Percentiles rank a stretch among this genome's conserved stretches.
phyloP scores from a whole-genome alignment of 2,329 filamentous ascomycete genomes.

The Plenodomus lindquistii region DNA sequence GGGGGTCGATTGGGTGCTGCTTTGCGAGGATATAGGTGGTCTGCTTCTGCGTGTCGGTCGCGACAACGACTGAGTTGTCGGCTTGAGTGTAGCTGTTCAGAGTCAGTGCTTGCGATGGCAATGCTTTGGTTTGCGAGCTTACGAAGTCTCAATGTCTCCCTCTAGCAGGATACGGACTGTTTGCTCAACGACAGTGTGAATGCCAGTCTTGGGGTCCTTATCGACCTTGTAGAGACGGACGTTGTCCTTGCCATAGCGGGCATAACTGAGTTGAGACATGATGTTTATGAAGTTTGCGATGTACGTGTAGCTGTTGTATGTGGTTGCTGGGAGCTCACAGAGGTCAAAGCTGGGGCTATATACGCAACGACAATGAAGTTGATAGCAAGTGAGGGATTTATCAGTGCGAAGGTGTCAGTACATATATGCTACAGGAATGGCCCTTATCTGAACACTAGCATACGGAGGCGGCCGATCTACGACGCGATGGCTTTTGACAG shows the following conservation, averaged over 20 bases:
- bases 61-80: slow-evolving; percentile 93
- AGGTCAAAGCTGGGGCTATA: slow-evolving; percentile 2
- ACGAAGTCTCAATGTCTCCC: slow-evolving; percentile 86
- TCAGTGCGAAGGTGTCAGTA: slow-evolving; percentile 22
- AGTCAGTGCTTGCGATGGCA: slow-evolving; percentile 17
- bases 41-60: slow-evolving; percentile 98
- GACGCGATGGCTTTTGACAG: slow-evolving; percentile 28
- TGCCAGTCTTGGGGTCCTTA: slow-evolving; percentile 72
- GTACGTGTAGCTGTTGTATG: neutral
- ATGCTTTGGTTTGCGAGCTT: slow-evolving; percentile 39
- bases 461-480: slow-evolving; percentile 40
- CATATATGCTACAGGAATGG: slow-evolving; percentile 27
- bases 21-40: slow-evolving; percentile 88
- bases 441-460: slow-evolving; percentile 35
- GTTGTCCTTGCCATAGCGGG: slow-evolving; percentile 94
- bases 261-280: slow-evolving; percentile 57
- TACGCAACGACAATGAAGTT: neutral
- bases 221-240: slow-evolving; percentile 96
- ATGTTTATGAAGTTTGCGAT: slow-evolving; percentile 12
- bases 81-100: slow-evolving; percentile 77
- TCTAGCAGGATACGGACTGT: slow-evolving; percentile 91
- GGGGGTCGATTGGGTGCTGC: slow-evolving; percentile 87
- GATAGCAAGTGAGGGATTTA: slow-evolving; percentile 3
- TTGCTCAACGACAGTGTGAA: slow-evolving; percentile 90
- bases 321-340: neutral